Evolutionary conservation across 441 rosid species (phyloP), one percentile per base, ranked within the genome.

Genomic region (Iberis amara): DNA sequence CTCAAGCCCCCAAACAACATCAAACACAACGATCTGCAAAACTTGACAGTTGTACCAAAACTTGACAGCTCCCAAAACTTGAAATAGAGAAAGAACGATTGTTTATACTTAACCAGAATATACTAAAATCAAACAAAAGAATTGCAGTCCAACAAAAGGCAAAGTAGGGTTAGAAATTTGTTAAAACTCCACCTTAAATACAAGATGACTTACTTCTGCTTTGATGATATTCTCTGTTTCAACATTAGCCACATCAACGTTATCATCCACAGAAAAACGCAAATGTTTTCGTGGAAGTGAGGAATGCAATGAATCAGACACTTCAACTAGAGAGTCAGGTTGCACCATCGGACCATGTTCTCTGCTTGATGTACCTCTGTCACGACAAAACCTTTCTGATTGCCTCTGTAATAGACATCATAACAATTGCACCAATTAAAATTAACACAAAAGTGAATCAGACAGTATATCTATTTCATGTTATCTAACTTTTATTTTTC

Each of bases 171-270:
- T 39, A 40, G 6, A 51, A 46, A 3, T 4, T 54, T 28, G 46
- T 11, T 45, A 10, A 39, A 51, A 41, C 35, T 27, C 36, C 32
- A 71, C 73, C 68, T 67, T 47, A 9, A 62, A 68, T 74, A 70
- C 69, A 62, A 77, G 71, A 72, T 71, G 73, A 82, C 89, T 67
- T 88, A 88, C 99, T 61, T 92, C 96, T 69, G 49, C 69, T 75
- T 81, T 89, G 72, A 81, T 70, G 74, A 61, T 65, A 66, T 70
- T 66, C 66, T 86, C 90, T 59, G 85, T 83, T 73, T 92, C 86
- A 68, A 82, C 88, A 72, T 78, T 79, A 41, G 82, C 88, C 70
- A 92, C 92, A 74, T 85, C 89, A 39, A 75, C 67, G 62, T 66
- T 76, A 52, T 81, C 76, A 53, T 70, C 79, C 64, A 85, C 73